A percentile compares a stretch with the other conserved stretches of the same genome.
phyloP scores from a whole-genome alignment of 1,139 yeast species.

The Suhomyces taliae region DNA sequence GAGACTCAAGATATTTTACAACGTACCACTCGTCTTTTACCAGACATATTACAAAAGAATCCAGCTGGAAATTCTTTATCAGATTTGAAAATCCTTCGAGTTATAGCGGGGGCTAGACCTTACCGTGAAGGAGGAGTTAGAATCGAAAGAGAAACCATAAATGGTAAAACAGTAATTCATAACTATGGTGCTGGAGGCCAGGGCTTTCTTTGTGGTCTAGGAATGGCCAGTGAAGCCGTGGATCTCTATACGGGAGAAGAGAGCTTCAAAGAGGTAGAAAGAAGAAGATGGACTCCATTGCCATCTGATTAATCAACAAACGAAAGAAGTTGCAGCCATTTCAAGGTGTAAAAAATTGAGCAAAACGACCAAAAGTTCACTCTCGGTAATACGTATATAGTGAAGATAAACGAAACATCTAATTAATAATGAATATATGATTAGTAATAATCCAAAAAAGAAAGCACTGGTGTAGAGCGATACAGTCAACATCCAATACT shows the following conservation, averaged over 20 bases:
- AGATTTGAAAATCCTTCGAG: conserved; percentile 17
- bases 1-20: conserved; percentile 16
- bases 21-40: conserved; percentile 14
- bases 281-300: not conserved
- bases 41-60: conserved; percentile 14
- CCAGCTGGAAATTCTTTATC: conserved; percentile 12
- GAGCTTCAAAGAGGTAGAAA: not conserved
- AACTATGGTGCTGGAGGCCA: conserved; percentile 24
- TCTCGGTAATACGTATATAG: too few relatives aligned
- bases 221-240: conserved; percentile 17
- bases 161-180: conserved; percentile 14
- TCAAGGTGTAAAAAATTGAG: not conserved
- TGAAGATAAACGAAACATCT: too few relatives aligned
- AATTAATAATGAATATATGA: too few relatives aligned
- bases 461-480: too few relatives aligned
- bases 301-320: not conserved
- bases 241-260: conserved; percentile 1
- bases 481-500: too few relatives aligned
- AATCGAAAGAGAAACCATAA: conserved; percentile 13
- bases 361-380: not conserved
- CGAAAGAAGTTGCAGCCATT: not conserved
- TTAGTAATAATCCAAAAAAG: too few relatives aligned
- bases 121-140: conserved; percentile 20
- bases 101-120: conserved; percentile 19
- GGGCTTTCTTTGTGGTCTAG: conserved; percentile 20